Conservation (phyloP, 2,329 filamentous ascomycete genomes). For the Arthroderma sp. region DNA sequence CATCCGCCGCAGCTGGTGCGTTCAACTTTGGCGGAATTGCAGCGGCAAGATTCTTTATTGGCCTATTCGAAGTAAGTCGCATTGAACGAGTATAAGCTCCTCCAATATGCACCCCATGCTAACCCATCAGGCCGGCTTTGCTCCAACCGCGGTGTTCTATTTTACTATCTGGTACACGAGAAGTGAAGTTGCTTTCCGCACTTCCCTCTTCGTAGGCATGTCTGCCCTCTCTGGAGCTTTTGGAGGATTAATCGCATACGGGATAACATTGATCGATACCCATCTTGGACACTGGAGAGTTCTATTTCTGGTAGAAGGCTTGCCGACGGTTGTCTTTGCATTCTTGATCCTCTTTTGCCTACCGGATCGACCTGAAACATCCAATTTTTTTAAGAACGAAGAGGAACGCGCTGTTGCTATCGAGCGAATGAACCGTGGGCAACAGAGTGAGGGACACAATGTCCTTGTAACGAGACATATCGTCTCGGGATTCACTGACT, state of each 20-base stretch:
- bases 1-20: conserved; percentile 39
- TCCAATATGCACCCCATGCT: conserved; percentile 43
- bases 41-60: conserved; percentile 44
- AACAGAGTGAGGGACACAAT: conserved; percentile 9
- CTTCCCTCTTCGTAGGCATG: conserved; percentile 42
- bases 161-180: conserved; percentile 47
- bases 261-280: conserved; percentile 16
- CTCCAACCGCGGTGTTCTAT: conserved; percentile 48
- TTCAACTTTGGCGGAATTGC: conserved; percentile 42
- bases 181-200: conserved; percentile 41
- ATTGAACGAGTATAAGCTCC: neutral
- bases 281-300: conserved; percentile 33
- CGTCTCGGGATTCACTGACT: conserved; percentile 10
- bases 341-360: conserved; percentile 30
- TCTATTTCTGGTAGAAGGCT: conserved; percentile 39
- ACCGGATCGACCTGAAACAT: conserved; percentile 26
- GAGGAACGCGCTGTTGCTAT: conserved; percentile 9
- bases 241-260: conserved; percentile 37
- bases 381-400: conserved; percentile 9
- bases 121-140: conserved; percentile 42
- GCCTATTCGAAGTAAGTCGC: conserved; percentile 39
- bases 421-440: conserved; percentile 9
- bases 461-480: conserved; percentile 8
- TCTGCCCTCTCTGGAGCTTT: conserved; percentile 40
- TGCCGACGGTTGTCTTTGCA: conserved; percentile 35